Percentiles rank a stretch among this genome's conserved stretches.
Evolutionary conservation across 306 rosid species (phyloP).

Genomic region (Cucurbita ficifolia): DNA sequence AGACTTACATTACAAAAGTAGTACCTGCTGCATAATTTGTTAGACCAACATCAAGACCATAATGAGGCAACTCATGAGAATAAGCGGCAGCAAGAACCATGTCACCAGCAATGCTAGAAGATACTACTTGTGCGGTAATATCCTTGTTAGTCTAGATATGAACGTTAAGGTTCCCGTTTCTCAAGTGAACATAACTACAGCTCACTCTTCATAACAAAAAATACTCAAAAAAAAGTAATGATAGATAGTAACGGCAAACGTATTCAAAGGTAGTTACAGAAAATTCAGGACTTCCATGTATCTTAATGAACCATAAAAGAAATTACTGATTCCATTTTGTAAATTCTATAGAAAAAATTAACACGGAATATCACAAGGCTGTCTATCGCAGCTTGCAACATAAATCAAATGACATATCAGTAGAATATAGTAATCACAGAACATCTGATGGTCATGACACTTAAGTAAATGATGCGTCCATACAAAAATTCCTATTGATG

Average conservation of each 20-base stretch:
- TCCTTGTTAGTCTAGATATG: slow-evolving; percentile 37
- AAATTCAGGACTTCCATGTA: neutral
- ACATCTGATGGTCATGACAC: neutral
- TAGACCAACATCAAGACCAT: slow-evolving; percentile 55
- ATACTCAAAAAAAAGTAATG: neutral
- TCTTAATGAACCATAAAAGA: neutral
- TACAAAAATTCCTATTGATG: neutral
- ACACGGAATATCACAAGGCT: neutral
- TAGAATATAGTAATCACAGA: neutral
- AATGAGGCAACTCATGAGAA: slow-evolving; percentile 47
- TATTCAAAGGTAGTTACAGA: neutral
- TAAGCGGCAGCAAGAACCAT: slow-evolving; percentile 53
- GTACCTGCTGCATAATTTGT: slow-evolving; percentile 73
- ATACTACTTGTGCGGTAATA: slow-evolving; percentile 40
- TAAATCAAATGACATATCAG: neutral
- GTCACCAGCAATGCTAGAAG: slow-evolving; percentile 61
- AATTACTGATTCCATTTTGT: neutral
- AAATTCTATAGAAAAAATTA: neutral
- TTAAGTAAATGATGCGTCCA: neutral
- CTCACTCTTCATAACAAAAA: neutral
- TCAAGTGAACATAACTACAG: neutral
- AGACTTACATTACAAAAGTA: slow-evolving; percentile 35
- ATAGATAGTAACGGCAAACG: neutral
- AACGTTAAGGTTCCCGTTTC: neutral
- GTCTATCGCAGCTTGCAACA: neutral